Percentiles rank a stretch among this genome's conserved stretches.
Evolutionary conservation across 2,329 filamentous ascomycete species (phyloP).

Genomic region (Orbilia quercus): DNA sequence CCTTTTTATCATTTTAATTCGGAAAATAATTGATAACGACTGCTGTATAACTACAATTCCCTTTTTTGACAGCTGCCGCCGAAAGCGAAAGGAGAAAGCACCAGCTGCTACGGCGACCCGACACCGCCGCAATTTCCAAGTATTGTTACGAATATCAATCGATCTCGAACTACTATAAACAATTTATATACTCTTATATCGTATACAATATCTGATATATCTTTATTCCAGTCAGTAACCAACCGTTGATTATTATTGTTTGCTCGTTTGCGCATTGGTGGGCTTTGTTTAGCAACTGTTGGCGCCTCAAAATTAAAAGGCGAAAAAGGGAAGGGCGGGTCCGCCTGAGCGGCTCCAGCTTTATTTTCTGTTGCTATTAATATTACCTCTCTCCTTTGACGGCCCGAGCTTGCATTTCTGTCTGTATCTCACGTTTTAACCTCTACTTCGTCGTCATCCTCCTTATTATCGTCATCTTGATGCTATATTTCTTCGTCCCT

Average conservation of each 20-base stretch:
- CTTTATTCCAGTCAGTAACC: neutral
- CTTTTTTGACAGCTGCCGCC: constrained; percentile 16
- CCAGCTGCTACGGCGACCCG: constrained; percentile 2
- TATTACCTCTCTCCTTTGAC: neutral
- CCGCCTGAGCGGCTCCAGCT: constrained; percentile 9
- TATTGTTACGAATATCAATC: constrained; percentile 5
- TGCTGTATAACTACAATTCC: too few species aligned
- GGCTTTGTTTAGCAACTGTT: constrained; percentile 1
- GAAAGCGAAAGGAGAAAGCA: neutral
- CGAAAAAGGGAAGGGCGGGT: constrained; percentile 1
- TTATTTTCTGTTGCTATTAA: constrained; percentile 14
- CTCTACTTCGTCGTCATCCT: neutral
- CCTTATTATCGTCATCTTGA: neutral
- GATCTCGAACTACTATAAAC: neutral
- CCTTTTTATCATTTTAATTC: constrained; percentile 9
- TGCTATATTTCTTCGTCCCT: neutral
- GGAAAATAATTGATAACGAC: too few species aligned
- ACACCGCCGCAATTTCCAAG: neutral
- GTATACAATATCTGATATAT: neutral
- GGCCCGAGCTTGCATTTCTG: neutral
- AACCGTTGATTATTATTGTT: neutral
- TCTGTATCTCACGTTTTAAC: neutral
- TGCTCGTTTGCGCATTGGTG: too few species aligned
- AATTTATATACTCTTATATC: neutral
- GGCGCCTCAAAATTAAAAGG: too few species aligned